A percentile compares a stretch with the other conserved stretches of the same genome.
Evolutionary conservation across 768 basidiomycete genomes (phyloP).

Genomic region (Suillus spraguei): DNA sequence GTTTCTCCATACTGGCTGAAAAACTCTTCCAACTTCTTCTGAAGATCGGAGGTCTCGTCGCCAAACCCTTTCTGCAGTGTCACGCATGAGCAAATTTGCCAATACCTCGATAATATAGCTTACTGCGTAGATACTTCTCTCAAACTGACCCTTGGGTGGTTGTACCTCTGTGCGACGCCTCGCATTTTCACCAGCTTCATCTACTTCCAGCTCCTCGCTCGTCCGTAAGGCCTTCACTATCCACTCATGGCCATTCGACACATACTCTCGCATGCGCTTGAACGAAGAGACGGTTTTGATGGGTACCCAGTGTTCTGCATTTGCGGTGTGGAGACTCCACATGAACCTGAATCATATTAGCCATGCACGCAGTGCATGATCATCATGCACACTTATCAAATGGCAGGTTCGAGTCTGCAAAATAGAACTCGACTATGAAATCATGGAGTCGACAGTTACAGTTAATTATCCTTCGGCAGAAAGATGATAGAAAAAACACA

Average conservation of each 20-base stretch:
- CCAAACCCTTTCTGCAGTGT: conserved; percentile 83
- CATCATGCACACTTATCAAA: conserved; percentile 67
- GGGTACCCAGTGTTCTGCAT: conserved; percentile 87
- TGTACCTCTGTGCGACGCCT: conserved; percentile 75
- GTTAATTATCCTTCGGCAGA: not conserved
- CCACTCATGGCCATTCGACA: conserved; percentile 63
- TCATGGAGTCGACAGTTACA: conserved; percentile 2
- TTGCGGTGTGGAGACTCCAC: conserved; percentile 87
- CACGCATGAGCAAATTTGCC: conserved; percentile 4
- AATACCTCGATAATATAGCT: conserved; percentile 34
- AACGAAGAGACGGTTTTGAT: conserved; percentile 87
- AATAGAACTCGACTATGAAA: conserved; percentile 88
- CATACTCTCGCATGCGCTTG: conserved; percentile 89
- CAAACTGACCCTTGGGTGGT: conserved; percentile 76
- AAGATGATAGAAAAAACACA: conserved; percentile 19
- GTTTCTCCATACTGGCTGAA: conserved; percentile 77
- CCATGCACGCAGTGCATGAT: not conserved
- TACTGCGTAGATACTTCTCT: conserved; percentile 88
- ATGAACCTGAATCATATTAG: conserved; percentile 68
- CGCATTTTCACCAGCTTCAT: conserved; percentile 71
- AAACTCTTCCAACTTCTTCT: conserved; percentile 76
- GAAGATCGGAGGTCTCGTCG: conserved; percentile 62
- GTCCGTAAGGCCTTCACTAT: conserved; percentile 65
- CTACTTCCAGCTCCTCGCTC: conserved; percentile 67
- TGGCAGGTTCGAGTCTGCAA: conserved; percentile 94